Base-by-base conservation (phyloP, 306 rosid species). In the Hippophae gyantsensis region DNA sequence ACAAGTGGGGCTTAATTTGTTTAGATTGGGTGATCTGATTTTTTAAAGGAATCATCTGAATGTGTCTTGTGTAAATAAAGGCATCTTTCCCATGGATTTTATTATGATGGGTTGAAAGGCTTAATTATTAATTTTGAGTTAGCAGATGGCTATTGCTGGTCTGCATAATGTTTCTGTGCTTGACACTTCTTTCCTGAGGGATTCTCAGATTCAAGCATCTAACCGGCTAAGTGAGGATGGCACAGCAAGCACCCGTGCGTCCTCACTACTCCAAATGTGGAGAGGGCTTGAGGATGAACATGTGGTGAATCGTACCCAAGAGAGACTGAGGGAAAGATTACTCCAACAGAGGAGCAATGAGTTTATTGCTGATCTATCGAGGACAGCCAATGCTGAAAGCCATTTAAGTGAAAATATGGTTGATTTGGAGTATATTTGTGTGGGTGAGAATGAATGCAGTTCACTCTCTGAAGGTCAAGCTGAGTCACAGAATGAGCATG, bases 201-300 rank as follows among this genome's bases (percentile, higher is more conserved):
- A 84, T 10, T 80, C 98, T 63, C 89, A 66, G 57, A 73, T 92
- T 63, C 78, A 69, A 56, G 69, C 82, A 26, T 66, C 95, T 32
- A 78, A 81, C 64, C 74, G 61, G 72, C 66, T 67, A 40, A 80
- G 73, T 3, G 79, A 88, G 62, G 95, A 76, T 69, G 87, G 79
- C 58, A 85, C 83, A 56, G 81, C 74, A 60, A 68, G 74, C 65
- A 62, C 80, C 65, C 85, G 79, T 51, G 73, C 96, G 10, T 78
- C 96, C 69, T 75, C 90, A 0, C 69, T 92, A 64, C 72, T 84
- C 58, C 89, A 71, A 52, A 76, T 79, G 85, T 80, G 99, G 99
- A 76, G 94, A 67, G 90, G 78, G 80, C 74, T 83, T 58, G 99
- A 92, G 75, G 99, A 86, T 66, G 96, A 82, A 68, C 86, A 84